Base-by-base conservation (phyloP, 192 early-diverging fungal species). In the Oehlia diaphana region DNA sequence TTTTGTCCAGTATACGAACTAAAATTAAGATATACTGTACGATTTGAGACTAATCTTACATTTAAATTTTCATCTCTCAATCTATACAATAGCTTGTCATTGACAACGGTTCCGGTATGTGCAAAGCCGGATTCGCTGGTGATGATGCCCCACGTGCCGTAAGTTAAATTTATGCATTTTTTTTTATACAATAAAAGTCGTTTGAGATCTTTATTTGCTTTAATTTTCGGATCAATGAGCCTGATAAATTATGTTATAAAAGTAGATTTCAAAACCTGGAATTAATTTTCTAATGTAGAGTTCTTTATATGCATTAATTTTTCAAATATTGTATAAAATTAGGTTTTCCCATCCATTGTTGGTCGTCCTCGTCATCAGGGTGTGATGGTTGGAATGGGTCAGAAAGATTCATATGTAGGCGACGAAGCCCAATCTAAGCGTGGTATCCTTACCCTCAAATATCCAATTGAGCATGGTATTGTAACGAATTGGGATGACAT, bases 401-500 rank as follows among this genome's bases (percentile, higher is more conserved):
- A 95, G 88, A 94, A 95, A 89, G 94, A 95, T 85, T 92, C 92
- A 62, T 96, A 95, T 82, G 92, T 96, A 79, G 95, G 95, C 81
- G 94, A 96, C 82, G 95, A 96, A 87, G 95, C 94, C 81, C 93
- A 94, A 86, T 92, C 93, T 81, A 95, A 94, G 91, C 90, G 94
- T 84, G 94, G 94, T 91, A 94, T 95, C 82, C 87, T 95, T 65
- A 92, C 93, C 62, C 92, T 96, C 79, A 91, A 92, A 81, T 95
- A 95, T 86, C 95, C 95, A 81, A 95, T 96, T 81, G 94, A 95
- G 86, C 93, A 94, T 90, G 95, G 95, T 90, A 95, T 95, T 76
- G 92, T 95, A 67, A 95, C 94, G 82, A 96, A 95, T 92, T 96
- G 95, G 94, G 95, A 94, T 81, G 92, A 95, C 84, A 95, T 96